These are phyloP conservation scores for Aciculosporium take DNA, from an alignment of 2,329 filamentous ascomycete genomes.

Conservation along the genomic window DNA sequence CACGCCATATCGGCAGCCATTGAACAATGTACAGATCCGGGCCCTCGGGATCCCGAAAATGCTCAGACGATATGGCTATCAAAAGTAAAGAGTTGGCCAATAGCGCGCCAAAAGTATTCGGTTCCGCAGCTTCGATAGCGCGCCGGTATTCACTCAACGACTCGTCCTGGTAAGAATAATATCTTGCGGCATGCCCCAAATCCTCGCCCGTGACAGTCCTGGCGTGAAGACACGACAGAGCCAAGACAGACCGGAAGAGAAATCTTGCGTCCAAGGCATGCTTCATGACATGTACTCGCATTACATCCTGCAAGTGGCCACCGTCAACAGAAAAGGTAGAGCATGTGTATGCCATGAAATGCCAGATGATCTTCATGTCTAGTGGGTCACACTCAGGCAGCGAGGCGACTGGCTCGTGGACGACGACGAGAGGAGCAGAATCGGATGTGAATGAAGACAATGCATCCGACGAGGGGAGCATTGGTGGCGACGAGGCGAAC, in stretches of 20 bases:
- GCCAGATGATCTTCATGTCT: conserved; percentile 43
- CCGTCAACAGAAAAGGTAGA: conserved; percentile 30
- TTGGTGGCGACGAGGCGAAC: no score
- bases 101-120: conserved; percentile 33
- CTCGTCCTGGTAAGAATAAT: conserved; percentile 30
- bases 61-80: conserved; percentile 34
- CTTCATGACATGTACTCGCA: conserved; percentile 32
- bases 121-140: conserved; percentile 33
- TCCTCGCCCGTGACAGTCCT: conserved; percentile 3
- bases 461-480: conserved; percentile 1
- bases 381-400: conserved; percentile 14
- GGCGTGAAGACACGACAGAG: conserved; percentile 32
- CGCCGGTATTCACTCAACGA: conserved; percentile 36
- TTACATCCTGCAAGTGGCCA: conserved; percentile 22
- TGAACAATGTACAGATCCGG: conserved; percentile 36
- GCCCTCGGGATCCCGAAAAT: conserved; percentile 32
- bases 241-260: conserved; percentile 40
- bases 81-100: conserved; percentile 37
- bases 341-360: conserved; percentile 34
- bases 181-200: conserved; percentile 19
- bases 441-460: not conserved
- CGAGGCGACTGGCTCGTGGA: conserved; percentile 7
- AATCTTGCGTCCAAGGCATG: conserved; percentile 38
- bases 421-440: conserved; percentile 7
- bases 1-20: conserved; percentile 42